These are phyloP conservation scores for Berberis thunbergii DNA, from an alignment of 164 flowering plant genomes.

Conservation along the genomic window DNA sequence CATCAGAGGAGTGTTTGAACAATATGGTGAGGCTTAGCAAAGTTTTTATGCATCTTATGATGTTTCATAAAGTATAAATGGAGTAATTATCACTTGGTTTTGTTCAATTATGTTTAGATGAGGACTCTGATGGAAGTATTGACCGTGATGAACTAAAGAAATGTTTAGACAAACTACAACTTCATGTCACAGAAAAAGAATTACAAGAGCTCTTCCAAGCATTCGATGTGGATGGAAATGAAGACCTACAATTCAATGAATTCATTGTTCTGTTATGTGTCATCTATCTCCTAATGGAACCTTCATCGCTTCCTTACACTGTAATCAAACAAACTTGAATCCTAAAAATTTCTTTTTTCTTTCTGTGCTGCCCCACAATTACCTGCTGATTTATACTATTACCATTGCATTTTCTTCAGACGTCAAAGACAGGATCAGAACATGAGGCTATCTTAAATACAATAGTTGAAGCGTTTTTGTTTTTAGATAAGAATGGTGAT, in stretches of 20 bases:
- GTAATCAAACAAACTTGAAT: conserved; percentile 15
- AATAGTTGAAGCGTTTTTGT: conserved; percentile 59
- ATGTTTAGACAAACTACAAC: conserved; percentile 41
- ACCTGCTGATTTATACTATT: not conserved
- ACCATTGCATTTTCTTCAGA: conserved; percentile 23
- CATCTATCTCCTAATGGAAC: conserved; percentile 47
- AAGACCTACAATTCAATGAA: conserved; percentile 62
- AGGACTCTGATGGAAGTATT: conserved; percentile 50
- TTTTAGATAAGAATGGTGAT: conserved; percentile 66
- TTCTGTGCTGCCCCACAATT: not conserved
- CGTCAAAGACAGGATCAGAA: conserved; percentile 30
- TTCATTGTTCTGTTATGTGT: conserved; percentile 71
- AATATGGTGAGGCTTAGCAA: conserved; percentile 44
- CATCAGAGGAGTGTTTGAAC: conserved; percentile 45
- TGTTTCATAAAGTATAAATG: not conserved
- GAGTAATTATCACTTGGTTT: not conserved
- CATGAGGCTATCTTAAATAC: conserved; percentile 56
- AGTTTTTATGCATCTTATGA: not conserved
- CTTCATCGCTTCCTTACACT: conserved; percentile 19
- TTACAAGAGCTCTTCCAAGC: conserved; percentile 46
- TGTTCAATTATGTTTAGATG: conserved; percentile 27
- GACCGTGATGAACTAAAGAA: conserved; percentile 52
- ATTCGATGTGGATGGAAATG: conserved; percentile 50
- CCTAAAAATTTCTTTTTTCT: not conserved
- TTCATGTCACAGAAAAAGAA: conserved; percentile 42